phyloP scores from a whole-genome alignment of 2,329 filamentous ascomycete species.

The Sclerotinia glacialis region DNA sequence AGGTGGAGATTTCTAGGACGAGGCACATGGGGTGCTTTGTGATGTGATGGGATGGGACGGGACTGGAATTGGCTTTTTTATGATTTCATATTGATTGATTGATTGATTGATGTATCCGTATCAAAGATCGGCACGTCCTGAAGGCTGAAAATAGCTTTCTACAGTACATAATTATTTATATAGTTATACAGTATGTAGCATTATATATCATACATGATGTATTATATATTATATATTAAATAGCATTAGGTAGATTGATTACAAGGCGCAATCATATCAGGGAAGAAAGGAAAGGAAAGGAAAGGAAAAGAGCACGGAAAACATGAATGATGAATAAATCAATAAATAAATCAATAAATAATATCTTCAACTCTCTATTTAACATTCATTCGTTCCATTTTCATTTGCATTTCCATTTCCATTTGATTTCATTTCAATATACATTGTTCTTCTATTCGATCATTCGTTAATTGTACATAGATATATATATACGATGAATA shows the following conservation, averaged over 20 bases:
- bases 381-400: neutral
- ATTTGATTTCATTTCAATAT: conserved; percentile 1
- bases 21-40: neutral
- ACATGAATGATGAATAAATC: neutral
- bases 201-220: neutral
- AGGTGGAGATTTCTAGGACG: neutral
- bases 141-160: too few relatives aligned
- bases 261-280: neutral
- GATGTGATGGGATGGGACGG: too few relatives aligned
- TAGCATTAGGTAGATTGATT: neutral
- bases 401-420: neutral
- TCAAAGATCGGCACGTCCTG: neutral
- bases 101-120: too few relatives aligned
- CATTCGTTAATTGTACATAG: conserved; percentile 4
- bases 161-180: neutral
- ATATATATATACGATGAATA: neutral
- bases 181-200: neutral
- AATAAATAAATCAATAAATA: too few relatives aligned
- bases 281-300: too few relatives aligned
- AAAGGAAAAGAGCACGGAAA: neutral
- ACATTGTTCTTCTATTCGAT: conserved; percentile 5
- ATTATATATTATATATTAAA: neutral
- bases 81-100: neutral
- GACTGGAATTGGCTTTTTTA: neutral
- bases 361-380: neutral